phyloP scores from a whole-genome alignment of 495 filamentous ascomycete genomes.

The Penicillium verhagenii region DNA sequence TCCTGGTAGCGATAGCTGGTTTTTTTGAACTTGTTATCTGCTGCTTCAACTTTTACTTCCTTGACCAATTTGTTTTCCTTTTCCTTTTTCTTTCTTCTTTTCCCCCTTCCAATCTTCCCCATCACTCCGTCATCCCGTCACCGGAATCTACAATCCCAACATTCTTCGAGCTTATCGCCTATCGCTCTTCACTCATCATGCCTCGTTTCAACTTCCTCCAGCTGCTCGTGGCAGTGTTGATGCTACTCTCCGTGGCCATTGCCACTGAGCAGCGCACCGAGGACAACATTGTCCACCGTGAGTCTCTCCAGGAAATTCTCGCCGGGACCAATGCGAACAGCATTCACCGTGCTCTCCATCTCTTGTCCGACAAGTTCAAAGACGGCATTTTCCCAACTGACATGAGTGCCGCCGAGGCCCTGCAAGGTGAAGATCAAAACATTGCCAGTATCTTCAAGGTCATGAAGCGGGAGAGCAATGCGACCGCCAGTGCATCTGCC shows the following conservation, averaged over 20 bases:
- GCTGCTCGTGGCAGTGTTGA: conserved; percentile 18
- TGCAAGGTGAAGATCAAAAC: conserved; percentile 45
- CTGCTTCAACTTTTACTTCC: conserved; percentile 1
- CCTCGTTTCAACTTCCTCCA: conserved; percentile 25
- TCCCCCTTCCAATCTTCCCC: conserved; percentile 15
- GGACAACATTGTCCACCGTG: conserved; percentile 17
- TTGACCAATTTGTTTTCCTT: conserved; percentile 5
- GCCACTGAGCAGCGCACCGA: conserved; percentile 21
- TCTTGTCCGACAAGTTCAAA: conserved; percentile 47
- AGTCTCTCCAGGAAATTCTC: conserved; percentile 41
- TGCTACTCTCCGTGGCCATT: conserved; percentile 18
- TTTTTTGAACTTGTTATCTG: background rate
- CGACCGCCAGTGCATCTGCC: conserved; percentile 20
- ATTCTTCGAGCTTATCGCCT: conserved; percentile 1
- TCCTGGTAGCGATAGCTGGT: background rate
- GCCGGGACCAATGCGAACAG: conserved; percentile 38
- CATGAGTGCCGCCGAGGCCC: conserved; percentile 44
- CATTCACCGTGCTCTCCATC: conserved; percentile 51
- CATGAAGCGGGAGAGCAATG: conserved; percentile 41
- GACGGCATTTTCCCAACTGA: conserved; percentile 52
- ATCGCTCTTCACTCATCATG: conserved; percentile 12
- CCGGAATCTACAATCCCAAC: conserved; percentile 22
- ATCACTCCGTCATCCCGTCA: conserved; percentile 17
- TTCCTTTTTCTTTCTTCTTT: background rate
- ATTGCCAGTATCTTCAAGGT: conserved; percentile 45